Base-by-base conservation (phyloP, 164 flowering plant species). In the Vitis cinerea region DNA sequence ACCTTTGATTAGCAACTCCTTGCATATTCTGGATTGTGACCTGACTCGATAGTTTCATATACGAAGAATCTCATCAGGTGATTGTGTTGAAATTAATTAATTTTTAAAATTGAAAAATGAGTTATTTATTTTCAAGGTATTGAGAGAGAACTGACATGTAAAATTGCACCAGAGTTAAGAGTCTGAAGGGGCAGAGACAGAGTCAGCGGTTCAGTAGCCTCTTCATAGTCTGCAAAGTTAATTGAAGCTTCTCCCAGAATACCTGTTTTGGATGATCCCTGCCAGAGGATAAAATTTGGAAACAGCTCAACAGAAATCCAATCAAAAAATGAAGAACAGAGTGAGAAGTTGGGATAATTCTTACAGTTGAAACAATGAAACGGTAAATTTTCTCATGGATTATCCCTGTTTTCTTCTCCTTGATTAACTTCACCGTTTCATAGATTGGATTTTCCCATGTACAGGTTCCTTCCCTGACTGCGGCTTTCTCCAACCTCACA, bases 211-310 rank as follows among this genome's bases (percentile, higher is more conserved):
- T 83, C 77, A 37, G 81, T 73, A 65, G 92, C 87, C 64, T 81
- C 93, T 3, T 72, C 84, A 81, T 83, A 90, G 72, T 90, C 89
- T 54, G 96, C 88, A 61, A 95, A 83, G 79, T 95, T 88, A 65
- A 95, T 48, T 1, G 82, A 75, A 53, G 83, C 89, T 77, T 92
- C 96, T 65, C 99, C 99, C 37, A 91, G 71, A 74, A 82, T 75
- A 52, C 90, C 89, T 53, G 83, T 66, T 74, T 87, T 95, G 16
- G 94, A 85, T 15, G 94, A 85, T 51, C 96, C 98, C 99, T 95
- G 78, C 70, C 52, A 65, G 67, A 65, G 16, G 13, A 53, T 17
- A 29, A 64, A 59, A 12, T 23, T 1, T 4, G 49, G 8, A 30
- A 54, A 15, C 50, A 58, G 56, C 37, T 19, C 50, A 56, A 27